Evolutionary conservation across 2,329 filamentous ascomycete species (phyloP), one percentile per base, ranked within the genome.

Genomic region (Fusarium cyanostomum): DNA sequence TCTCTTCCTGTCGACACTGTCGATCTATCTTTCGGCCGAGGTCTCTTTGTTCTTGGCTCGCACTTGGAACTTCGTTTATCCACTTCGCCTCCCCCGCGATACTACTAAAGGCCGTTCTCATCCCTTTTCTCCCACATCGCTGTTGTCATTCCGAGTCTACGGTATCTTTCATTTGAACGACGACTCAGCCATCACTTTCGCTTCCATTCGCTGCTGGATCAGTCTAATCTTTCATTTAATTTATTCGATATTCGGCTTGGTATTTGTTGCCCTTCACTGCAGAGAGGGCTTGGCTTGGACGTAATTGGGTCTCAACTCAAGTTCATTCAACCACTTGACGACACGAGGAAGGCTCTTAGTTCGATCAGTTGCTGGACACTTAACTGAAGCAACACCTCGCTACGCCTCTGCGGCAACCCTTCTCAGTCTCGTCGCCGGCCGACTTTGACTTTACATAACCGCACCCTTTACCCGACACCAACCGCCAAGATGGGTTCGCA

Each of bases 121-220:
- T 48, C 49, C 59, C 52, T 62, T 52, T 56, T 64, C 59, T 48
- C 62, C 58, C 56, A 66, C 62, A 46, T 66, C 59, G 62, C 59
- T 64, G 64, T 67, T 67, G 44, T 61, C 50, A 21, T 57, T 59
- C 62, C 56, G 58, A 55, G 62, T 59, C 49, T 45, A 45, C 44
- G 21, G 15, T 39, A 50, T 45, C 55, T 34, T 38, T 65, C 62
- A 33, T 62, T 65, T 45, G 28, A 43, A 42, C 33, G 59, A 54
- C 63, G 49, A 31, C 34, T 52, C 54, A 52, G 56, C 56, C 66
- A 63, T 68, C 56, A 45, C 63, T 45, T 71, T 68, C 65, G 66
- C 59, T 71, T 69, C 64, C 38, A 58, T 58, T 62, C 55, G 59
- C 85, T 86, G 84, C 86, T 87, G 84, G 84, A 78, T 86, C 84